Conservation (phyloP, 345 rosid species). For the Mercurialis annua region DNA sequence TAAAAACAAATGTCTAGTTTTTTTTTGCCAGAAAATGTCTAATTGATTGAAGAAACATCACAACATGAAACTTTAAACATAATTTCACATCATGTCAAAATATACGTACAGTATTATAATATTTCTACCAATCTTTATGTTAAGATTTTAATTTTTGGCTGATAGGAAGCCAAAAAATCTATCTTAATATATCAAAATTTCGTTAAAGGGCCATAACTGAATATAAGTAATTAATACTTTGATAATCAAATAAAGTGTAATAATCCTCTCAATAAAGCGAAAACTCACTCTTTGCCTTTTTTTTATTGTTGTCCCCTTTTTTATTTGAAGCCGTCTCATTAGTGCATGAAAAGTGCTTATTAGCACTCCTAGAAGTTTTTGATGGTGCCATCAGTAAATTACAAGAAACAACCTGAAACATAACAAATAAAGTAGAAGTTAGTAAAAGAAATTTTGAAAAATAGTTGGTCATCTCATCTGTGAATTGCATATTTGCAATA, state of each 20-base stretch:
- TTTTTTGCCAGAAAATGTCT: no score
- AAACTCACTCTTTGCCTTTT: conserved; percentile 55
- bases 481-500: no score
- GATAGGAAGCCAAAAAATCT: no score
- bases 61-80: no score
- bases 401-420: conserved; percentile 33
- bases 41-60: no score
- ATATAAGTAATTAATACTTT: background rate
- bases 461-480: background rate
- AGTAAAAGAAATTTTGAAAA: background rate
- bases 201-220: background rate
- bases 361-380: conserved; percentile 51
- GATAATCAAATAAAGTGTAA: background rate
- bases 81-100: no score
- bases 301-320: conserved; percentile 45
- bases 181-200: background rate
- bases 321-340: conserved; percentile 47
- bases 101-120: no score
- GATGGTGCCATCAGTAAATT: conserved; percentile 66
- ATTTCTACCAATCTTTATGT: no score
- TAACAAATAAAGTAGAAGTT: conserved; percentile 14
- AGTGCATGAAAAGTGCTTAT: conserved; percentile 46
- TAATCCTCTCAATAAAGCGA: conserved; percentile 4
- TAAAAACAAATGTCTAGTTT: no score
- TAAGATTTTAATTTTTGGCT: no score